phyloP scores from a whole-genome alignment of 371 early-diverging fungal species.

The Globomyces sp. region DNA sequence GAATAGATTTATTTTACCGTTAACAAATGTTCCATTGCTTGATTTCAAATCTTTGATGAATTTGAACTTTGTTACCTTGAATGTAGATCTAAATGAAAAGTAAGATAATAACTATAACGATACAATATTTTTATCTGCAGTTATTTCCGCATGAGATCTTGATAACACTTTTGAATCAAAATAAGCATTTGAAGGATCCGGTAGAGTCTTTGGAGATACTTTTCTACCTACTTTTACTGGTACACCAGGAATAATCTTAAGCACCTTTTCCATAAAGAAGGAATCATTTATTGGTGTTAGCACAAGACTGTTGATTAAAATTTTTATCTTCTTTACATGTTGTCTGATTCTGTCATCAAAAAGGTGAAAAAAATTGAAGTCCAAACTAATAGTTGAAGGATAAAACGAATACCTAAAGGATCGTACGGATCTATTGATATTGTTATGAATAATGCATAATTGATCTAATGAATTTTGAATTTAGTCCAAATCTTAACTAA shows the following conservation, averaged over 20 bases:
- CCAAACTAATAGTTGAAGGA: too few species aligned
- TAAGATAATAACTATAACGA: background rate
- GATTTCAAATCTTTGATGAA: constrained; percentile 67
- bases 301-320: constrained; percentile 16
- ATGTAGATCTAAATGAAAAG: background rate
- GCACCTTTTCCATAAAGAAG: constrained; percentile 58
- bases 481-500: too few species aligned
- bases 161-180: constrained; percentile 87
- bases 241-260: constrained; percentile 49
- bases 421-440: too few species aligned
- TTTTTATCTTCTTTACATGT: too few species aligned
- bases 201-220: constrained; percentile 62
- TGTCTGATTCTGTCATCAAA: too few species aligned
- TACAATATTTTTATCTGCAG: constrained; percentile 9
- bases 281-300: constrained; percentile 61
- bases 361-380: too few species aligned
- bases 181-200: constrained; percentile 70
- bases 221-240: constrained; percentile 75
- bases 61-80: constrained; percentile 57
- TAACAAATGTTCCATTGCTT: constrained; percentile 87
- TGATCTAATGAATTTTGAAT: too few species aligned
- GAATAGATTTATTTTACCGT: constrained; percentile 41
- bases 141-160: constrained; percentile 78
- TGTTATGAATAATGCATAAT: too few species aligned
- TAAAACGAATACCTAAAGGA: too few species aligned